phyloP scores from a whole-genome alignment of 192 early-diverging fungal genomes.

The Podila epigama region DNA sequence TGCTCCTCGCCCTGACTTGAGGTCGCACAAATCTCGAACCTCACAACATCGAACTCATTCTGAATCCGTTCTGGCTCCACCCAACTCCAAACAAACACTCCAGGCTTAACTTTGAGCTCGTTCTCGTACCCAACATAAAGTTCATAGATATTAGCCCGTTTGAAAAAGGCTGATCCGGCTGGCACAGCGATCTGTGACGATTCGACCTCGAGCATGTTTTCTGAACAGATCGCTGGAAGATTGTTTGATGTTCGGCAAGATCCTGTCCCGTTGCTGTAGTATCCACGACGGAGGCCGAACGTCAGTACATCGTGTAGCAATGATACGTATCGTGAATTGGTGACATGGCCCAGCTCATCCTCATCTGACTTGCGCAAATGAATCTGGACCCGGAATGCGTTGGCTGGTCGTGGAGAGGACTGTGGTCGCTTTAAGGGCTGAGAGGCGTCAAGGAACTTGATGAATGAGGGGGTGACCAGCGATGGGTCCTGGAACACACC shows the following conservation, averaged over 20 bases:
- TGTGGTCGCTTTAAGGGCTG: background rate
- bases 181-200: constrained; percentile 11
- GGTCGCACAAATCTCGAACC: constrained; percentile 39
- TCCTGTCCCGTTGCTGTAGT: constrained; percentile 38
- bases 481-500: constrained; percentile 1
- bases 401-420: constrained; percentile 4
- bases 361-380: constrained; percentile 17
- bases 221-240: constrained; percentile 15
- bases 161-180: constrained; percentile 28
- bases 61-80: constrained; percentile 25
- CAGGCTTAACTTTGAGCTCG: constrained; percentile 44
- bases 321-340: constrained; percentile 21
- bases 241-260: constrained; percentile 2
- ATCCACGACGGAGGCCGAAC: constrained; percentile 35
- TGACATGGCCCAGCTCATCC: constrained; percentile 32
- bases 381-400: constrained; percentile 21
- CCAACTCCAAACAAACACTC: constrained; percentile 42
- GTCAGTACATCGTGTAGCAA: constrained; percentile 44
- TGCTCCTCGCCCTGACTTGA: constrained; percentile 22
- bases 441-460: background rate
- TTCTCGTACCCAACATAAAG: constrained; percentile 38
- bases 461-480: background rate
- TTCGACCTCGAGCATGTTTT: background rate
- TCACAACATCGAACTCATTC: constrained; percentile 18
- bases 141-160: constrained; percentile 18